These are phyloP conservation scores for Scheffersomyces titani DNA, from an alignment of 1,139 yeast species.

Conservation along the genomic window DNA sequence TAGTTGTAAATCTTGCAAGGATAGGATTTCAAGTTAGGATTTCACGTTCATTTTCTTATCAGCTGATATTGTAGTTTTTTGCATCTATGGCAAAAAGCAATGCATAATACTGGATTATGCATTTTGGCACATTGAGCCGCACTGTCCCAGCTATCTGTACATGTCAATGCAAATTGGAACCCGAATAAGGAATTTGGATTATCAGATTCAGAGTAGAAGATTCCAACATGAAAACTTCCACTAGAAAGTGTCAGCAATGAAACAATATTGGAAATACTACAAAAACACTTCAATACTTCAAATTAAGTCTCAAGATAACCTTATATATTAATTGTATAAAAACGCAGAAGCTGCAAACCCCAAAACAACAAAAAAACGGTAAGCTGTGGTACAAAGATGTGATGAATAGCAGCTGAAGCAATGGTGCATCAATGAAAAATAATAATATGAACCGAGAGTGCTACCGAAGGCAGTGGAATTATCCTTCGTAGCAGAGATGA, in stretches of 20 bases:
- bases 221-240: background rate
- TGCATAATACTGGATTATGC: background rate
- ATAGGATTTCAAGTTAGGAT: background rate
- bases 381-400: background rate
- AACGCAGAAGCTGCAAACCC: background rate
- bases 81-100: background rate
- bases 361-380: background rate
- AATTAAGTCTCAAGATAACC: background rate
- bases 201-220: background rate
- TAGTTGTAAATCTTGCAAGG: background rate
- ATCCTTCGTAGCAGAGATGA: background rate
- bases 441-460: background rate
- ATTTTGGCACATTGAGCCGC: constrained; percentile 1
- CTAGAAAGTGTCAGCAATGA: background rate
- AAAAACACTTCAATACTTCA: background rate
- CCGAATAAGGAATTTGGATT: background rate
- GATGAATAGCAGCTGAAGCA: background rate
- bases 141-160: background rate
- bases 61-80: background rate
- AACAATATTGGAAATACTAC: background rate
- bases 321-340: background rate
- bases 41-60: background rate
- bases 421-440: background rate
- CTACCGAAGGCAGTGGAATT: background rate
- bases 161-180: background rate